phyloP scores from a whole-genome alignment of 495 filamentous ascomycete species.

The Entonaema liquescens region DNA sequence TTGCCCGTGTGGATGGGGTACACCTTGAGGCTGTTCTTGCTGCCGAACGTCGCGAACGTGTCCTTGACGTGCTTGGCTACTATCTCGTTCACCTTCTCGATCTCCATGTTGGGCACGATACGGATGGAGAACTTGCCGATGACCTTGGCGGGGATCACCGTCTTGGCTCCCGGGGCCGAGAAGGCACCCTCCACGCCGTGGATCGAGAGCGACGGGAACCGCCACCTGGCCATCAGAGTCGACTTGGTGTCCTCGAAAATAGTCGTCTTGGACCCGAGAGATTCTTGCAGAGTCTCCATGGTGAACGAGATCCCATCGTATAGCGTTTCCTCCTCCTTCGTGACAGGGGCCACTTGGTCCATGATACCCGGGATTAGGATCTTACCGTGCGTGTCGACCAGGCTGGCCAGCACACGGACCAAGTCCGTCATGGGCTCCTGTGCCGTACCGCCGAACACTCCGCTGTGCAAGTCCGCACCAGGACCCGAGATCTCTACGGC shows the following conservation, averaged over 20 bases:
- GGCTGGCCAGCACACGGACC: constrained; percentile 76
- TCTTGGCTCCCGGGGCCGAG: constrained; percentile 93
- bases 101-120: constrained; percentile 97
- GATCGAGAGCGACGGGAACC: constrained; percentile 91
- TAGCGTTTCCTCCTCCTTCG: constrained; percentile 82
- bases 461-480: constrained; percentile 92
- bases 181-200: constrained; percentile 97
- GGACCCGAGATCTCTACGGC: constrained; percentile 86
- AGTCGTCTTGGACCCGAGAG: constrained; percentile 83
- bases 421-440: constrained; percentile 99
- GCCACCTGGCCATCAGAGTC: constrained; percentile 95
- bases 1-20: constrained; percentile 87
- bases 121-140: constrained; percentile 97
- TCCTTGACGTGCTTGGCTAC: constrained; percentile 82
- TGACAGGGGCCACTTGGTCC: constrained; percentile 89
- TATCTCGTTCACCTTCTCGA: constrained; percentile 80
- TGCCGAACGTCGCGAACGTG: constrained; percentile 80
- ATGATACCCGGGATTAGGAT: constrained; percentile 89
- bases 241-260: constrained; percentile 85
- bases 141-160: constrained; percentile 97
- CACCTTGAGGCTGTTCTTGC: constrained; percentile 89
- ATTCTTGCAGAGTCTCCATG: constrained; percentile 93
- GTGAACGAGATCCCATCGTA: constrained; percentile 90
- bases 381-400: constrained; percentile 89
- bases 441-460: constrained; percentile 93